Evolutionary conservation across 495 filamentous ascomycete species (phyloP), one percentile per base, ranked within the genome.

Genomic region (Aspergillus sparsus): DNA sequence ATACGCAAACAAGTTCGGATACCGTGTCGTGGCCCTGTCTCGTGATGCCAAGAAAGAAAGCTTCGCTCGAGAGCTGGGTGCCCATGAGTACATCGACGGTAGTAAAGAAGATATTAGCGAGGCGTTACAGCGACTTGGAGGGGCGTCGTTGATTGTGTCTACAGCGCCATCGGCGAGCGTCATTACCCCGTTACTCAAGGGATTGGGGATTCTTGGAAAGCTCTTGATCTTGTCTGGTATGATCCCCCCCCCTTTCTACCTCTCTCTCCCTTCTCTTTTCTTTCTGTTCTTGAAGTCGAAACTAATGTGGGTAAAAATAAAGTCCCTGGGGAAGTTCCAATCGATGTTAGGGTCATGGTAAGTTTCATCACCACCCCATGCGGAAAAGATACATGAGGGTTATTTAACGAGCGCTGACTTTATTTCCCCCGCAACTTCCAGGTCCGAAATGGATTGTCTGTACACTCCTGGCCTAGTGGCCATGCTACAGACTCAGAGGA

Each of bases 401-500:
- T 39, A 42, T 33, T 41, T 4, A 53, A 27, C 21, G 3, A 27
- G 3, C 21, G 21, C 3, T 27, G 21, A 27, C 21, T 27, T 27
- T 27, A 27, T 3, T 27, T 27, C 3, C 21, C 3, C 21, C 3
- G 21, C 21, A 27, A 27, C 21, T 27, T 42, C 31, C 34, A 62
- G 55, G 34, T 66, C 15, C 11, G 51, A n/a, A 77, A 82, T 56
- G 84, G 77, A 33, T 46, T 79, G 5, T 82, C 79, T 6, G 76
- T 91, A 0, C 75, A 79, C 35, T 79, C 81, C n/a, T 90, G 84
- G 82, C 84, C 86, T 0, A 77, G 73, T 44, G 88, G 88, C 0
- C 82, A 88, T 61, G 82, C 84, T 0, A 66, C 79, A 2, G 88
- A 91, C 66, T 74, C 73, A 6, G 87, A 89, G 70, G 87, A 91